phyloP scores from a whole-genome alignment of 345 rosid species.

The Salix purpurea region DNA sequence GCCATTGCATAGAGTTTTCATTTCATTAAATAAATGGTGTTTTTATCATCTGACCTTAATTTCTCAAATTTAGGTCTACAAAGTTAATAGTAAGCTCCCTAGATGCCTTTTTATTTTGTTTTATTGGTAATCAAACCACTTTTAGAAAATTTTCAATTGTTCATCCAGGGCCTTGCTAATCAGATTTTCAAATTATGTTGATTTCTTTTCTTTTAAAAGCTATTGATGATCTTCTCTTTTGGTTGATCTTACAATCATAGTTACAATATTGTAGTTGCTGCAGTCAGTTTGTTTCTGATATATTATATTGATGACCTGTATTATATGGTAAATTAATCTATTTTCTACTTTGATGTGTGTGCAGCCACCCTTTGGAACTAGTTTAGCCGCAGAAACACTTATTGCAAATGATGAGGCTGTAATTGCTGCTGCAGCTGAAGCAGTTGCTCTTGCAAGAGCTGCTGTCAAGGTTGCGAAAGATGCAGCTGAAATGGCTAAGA shows the following conservation, averaged over 20 bases:
- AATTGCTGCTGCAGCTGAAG: constrained; percentile 86
- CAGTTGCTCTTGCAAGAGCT: constrained; percentile 84
- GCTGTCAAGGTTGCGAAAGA: constrained; percentile 84
- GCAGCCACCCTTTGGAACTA: constrained; percentile 54
- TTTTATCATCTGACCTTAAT: neutral
- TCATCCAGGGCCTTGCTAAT: neutral
- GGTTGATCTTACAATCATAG: neutral
- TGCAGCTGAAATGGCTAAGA: constrained; percentile 51
- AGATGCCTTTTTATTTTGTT: neutral
- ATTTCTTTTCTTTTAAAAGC: neutral
- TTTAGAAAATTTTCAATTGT: neutral
- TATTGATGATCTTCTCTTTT: neutral
- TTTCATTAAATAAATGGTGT: neutral
- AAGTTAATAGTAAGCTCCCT: neutral
- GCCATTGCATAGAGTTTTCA: neutral
- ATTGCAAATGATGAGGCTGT: constrained; percentile 77
- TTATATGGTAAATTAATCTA: neutral
- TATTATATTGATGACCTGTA: neutral
- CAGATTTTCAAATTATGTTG: neutral
- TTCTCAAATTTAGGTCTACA: neutral
- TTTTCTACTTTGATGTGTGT: constrained; percentile 9
- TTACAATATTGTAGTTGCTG: neutral
- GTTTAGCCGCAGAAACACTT: constrained; percentile 71
- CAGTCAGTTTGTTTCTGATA: neutral
- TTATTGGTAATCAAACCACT: neutral